These are phyloP conservation scores for Allantophomopsis lycopodina DNA, from an alignment of 2,329 filamentous ascomycete genomes.

Conservation along the genomic window DNA sequence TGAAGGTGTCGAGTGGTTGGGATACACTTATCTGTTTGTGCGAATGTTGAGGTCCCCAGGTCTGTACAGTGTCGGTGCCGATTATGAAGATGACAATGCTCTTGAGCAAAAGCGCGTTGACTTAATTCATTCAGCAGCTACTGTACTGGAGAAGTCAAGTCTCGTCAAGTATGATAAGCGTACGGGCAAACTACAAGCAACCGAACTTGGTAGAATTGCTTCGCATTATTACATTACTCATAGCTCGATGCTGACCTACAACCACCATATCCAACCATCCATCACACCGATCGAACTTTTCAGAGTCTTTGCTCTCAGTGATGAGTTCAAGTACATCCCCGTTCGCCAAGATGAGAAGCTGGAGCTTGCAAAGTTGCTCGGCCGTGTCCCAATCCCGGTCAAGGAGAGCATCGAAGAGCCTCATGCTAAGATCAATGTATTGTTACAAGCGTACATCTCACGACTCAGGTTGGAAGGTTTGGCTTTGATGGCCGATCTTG, in stretches of 20 bases:
- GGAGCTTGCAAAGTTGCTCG: conserved; percentile 82
- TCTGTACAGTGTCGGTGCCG: conserved; percentile 87
- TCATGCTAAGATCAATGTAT: conserved; percentile 94
- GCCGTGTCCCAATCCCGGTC: conserved; percentile 84
- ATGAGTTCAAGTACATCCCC: conserved; percentile 98
- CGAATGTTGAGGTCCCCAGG: conserved; percentile 94
- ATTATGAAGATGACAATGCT: conserved; percentile 85
- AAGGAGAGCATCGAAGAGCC: conserved; percentile 97
- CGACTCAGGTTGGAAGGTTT: conserved; percentile 86
- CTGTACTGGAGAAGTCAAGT: conserved; percentile 73
- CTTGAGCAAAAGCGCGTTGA: conserved; percentile 97
- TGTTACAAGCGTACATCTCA: conserved; percentile 93
- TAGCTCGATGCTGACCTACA: conserved; percentile 94
- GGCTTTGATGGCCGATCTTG: conserved; percentile 94
- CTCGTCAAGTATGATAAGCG: conserved; percentile 95
- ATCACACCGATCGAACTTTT: conserved; percentile 93
- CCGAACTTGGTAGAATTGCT: conserved; percentile 87
- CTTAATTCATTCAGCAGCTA: conserved; percentile 84
- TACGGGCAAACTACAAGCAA: conserved; percentile 74
- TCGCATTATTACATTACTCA: conserved; percentile 98
- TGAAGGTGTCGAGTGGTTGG: conserved; percentile 97
- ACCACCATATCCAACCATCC: conserved; percentile 83
- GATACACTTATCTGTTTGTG: conserved; percentile 95
- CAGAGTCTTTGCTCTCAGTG: conserved; percentile 87
- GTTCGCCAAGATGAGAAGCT: conserved; percentile 96